Percentiles rank a stretch among this genome's conserved stretches.
Conservation (phyloP, 257 asterid genomes). For the Craterostigma plantagineum region DNA sequence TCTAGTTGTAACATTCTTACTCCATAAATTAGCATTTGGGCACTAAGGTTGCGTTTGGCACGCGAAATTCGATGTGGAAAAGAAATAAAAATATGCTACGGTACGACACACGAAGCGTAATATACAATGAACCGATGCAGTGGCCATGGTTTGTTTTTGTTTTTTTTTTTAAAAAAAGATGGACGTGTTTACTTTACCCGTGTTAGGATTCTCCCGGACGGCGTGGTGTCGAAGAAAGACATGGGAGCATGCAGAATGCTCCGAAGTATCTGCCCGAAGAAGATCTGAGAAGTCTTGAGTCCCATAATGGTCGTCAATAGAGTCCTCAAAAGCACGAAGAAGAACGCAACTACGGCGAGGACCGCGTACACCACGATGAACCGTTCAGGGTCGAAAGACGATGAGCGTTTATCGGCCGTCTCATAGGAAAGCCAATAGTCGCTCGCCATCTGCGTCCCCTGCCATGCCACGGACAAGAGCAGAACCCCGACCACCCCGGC, state of each 20-base stretch:
- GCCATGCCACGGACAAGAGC: slow-evolving; percentile 43
- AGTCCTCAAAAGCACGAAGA: slow-evolving; percentile 38
- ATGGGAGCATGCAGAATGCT: slow-evolving; percentile 90
- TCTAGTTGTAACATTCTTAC: too few relatives aligned
- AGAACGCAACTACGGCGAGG: slow-evolving; percentile 24
- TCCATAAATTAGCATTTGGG: too few relatives aligned
- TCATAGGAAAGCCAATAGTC: slow-evolving; percentile 94
- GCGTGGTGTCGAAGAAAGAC: slow-evolving; percentile 96
- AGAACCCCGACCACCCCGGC: slow-evolving; percentile 38
- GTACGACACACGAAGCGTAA: too few relatives aligned
- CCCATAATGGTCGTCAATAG: slow-evolving; percentile 48
- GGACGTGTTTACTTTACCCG: slow-evolving; percentile 32
- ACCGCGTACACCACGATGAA: slow-evolving; percentile 55
- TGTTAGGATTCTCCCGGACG: slow-evolving; percentile 90
- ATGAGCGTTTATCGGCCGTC: slow-evolving; percentile 46
- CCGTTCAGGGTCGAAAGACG: slow-evolving; percentile 47
- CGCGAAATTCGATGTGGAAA: too few relatives aligned
- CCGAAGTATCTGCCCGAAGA: slow-evolving; percentile 62
- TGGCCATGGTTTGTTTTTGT: too few relatives aligned
- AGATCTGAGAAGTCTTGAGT: slow-evolving; percentile 71
- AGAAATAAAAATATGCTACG: too few relatives aligned
- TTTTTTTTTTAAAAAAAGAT: too few relatives aligned
- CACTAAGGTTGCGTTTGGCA: too few relatives aligned
- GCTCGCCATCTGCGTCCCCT: slow-evolving; percentile 53
- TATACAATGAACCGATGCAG: too few relatives aligned